Percentiles rank a stretch among this genome's conserved stretches.
Conservation (phyloP, 2,329 filamentous ascomycete species). For the Pseudovirgaria hyperparasitica region DNA sequence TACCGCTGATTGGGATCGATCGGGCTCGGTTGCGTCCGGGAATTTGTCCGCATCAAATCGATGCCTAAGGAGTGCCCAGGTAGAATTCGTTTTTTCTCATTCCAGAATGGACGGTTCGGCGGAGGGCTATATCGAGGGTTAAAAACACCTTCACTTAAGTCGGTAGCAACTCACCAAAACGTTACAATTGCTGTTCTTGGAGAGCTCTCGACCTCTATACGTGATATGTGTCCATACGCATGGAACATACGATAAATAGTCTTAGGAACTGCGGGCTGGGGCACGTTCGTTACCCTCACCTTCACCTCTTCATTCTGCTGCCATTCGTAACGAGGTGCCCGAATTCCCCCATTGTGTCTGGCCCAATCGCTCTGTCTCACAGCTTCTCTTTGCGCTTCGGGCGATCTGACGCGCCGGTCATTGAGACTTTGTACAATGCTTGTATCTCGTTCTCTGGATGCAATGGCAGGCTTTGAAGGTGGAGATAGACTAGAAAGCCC, state of each 20-base stretch:
- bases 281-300: slow-evolving; percentile 6
- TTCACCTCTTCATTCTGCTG: slow-evolving; percentile 6
- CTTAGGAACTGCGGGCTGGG: slow-evolving; percentile 7
- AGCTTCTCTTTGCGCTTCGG: too few relatives aligned
- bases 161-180: slow-evolving; percentile 1
- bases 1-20: slow-evolving; percentile 12
- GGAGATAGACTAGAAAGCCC: too few relatives aligned
- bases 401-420: too few relatives aligned
- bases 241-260: slow-evolving; percentile 8
- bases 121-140: background rate
- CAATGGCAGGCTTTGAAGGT: too few relatives aligned
- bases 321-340: slow-evolving; percentile 3
- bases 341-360: too few relatives aligned
- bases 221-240: slow-evolving; percentile 14
- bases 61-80: too few relatives aligned
- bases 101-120: slow-evolving; percentile 4
- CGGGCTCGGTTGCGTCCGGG: slow-evolving; percentile 11
- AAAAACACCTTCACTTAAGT: too few relatives aligned
- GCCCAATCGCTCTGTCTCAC: too few relatives aligned
- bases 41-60: slow-evolving; percentile 3
- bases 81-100: background rate
- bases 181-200: background rate
- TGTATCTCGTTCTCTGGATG: too few relatives aligned
- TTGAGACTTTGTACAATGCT: too few relatives aligned
- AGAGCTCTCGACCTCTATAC: slow-evolving; percentile 14